Evolutionary conservation across 352 stramenopile species (phyloP).

Genomic region (Phytophthora fragariaefolia): DNA sequence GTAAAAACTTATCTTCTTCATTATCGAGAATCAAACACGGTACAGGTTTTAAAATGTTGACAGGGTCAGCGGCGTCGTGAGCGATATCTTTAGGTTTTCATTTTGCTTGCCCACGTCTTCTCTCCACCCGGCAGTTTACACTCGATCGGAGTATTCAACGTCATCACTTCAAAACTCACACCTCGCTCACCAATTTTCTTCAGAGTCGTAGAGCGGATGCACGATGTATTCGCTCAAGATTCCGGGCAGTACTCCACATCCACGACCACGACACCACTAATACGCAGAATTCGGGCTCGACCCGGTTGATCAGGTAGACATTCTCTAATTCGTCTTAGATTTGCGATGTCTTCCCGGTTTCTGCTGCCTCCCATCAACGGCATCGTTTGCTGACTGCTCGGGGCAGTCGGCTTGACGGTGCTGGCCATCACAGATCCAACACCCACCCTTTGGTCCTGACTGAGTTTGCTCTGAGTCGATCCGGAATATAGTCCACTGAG

Average conservation of each 20-base stretch:
- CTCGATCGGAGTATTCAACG: conserved; percentile 5
- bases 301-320: conserved; percentile 8
- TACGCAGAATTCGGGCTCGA: conserved; percentile 6
- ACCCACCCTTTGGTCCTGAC: conserved; percentile 17
- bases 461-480: background rate
- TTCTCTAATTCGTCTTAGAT: conserved; percentile 17
- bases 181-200: conserved; percentile 12
- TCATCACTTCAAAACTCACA: conserved; percentile 5
- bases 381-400: background rate
- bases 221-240: conserved; percentile 21
- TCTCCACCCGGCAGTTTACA: conserved; percentile 13
- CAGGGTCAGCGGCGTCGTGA: background rate
- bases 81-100: background rate
- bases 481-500: conserved; percentile 17
- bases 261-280: conserved; percentile 13
- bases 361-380: background rate
- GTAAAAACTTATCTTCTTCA: conserved; percentile 14
- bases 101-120: conserved; percentile 1
- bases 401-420: conserved; percentile 16
- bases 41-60: conserved; percentile 20
- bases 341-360: conserved; percentile 9
- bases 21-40: conserved; percentile 14
- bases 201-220: conserved; percentile 25
- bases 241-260: conserved; percentile 21
- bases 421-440: conserved; percentile 27